Base-by-base conservation (phyloP, 2,329 filamentous ascomycete species). In the Diaporthe sp. region DNA sequence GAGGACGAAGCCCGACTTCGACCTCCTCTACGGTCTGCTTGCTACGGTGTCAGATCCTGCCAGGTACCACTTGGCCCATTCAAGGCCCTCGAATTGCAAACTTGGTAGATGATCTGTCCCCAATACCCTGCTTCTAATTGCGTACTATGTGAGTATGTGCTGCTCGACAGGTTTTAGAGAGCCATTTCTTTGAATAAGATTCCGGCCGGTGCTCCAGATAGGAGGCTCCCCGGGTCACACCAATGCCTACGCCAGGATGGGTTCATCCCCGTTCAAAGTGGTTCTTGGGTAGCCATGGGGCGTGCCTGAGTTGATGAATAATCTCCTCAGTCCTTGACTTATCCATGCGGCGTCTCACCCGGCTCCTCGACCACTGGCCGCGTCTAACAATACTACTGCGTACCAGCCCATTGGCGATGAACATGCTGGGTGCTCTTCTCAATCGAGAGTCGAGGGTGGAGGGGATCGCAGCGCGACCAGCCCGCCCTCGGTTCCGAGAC, bases 191-290 rank as follows among this genome's bases (percentile, higher is more conserved):
- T 6, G 49, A 55, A 55, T 55, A 69, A 42, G 65, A 69, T 69
- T 69, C 49, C 34, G 65, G 49, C 39, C 49, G 65, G 34, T 69
- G 34, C 28, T 53, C 25, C 34, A 73, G 70, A 73, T 55, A 53
- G 58, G 44, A 73, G 58, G 53, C 70, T 73, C 58, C 59, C 70
- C 58, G 42, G 71, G 46, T 57, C 31, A 70, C 51, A 46, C 37
- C 58, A 53, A 37, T 53, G 55, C 69, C 44, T 68, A 17, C 17
- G 22, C 22, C 39, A 72, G 67, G 72, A 74, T 72, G 59, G 65
- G 58, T 74, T 61, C 31, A 74, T 76, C 72, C 67, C 69, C 75
- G 75, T 74, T 61, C 39, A 19, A 15, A 42, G 74, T 67, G 58
- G 58, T 57, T 31, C 65, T 71, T 58, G 39, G 72, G 53, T 46